Conservation (phyloP, 805 yeast genomes). For the Yarrowia sp. region DNA sequence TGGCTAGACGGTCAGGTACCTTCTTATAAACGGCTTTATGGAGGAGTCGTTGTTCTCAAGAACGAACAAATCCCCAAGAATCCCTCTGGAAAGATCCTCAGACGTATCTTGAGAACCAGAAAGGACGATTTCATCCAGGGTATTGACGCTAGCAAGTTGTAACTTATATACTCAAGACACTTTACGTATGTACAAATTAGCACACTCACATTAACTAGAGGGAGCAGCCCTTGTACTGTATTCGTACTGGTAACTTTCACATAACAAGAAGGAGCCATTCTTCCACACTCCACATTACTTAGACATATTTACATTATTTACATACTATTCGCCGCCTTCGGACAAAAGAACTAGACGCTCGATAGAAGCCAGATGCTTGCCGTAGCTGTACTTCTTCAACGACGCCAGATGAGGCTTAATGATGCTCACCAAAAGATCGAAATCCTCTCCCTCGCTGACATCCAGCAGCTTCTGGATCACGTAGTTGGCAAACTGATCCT, state of each 20-base stretch:
- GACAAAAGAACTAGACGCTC: constrained; percentile 60
- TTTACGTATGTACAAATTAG: too few species aligned
- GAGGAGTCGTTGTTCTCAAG: constrained; percentile 63
- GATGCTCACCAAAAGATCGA: constrained; percentile 70
- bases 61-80: constrained; percentile 85
- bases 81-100: constrained; percentile 92
- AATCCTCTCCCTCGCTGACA: constrained; percentile 72
- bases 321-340: constrained; percentile 39
- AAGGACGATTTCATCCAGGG: constrained; percentile 43
- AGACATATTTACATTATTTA: constrained; percentile 32
- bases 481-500: constrained; percentile 96
- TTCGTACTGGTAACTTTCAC: too few species aligned
- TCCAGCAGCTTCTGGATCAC: constrained; percentile 95
- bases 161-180: not conserved
- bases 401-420: constrained; percentile 81
- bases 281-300: not conserved
- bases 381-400: constrained; percentile 71
- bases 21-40: constrained; percentile 52
- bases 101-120: constrained; percentile 82
- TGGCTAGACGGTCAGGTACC: constrained; percentile 52
- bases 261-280: not conserved
- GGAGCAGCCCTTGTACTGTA: too few species aligned
- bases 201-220: too few species aligned
- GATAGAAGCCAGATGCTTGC: constrained; percentile 83
- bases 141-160: constrained; percentile 15